These are phyloP conservation scores for Eucommia ulmoides DNA, from an alignment of 257 asterid genomes.

Conservation along the genomic window DNA sequence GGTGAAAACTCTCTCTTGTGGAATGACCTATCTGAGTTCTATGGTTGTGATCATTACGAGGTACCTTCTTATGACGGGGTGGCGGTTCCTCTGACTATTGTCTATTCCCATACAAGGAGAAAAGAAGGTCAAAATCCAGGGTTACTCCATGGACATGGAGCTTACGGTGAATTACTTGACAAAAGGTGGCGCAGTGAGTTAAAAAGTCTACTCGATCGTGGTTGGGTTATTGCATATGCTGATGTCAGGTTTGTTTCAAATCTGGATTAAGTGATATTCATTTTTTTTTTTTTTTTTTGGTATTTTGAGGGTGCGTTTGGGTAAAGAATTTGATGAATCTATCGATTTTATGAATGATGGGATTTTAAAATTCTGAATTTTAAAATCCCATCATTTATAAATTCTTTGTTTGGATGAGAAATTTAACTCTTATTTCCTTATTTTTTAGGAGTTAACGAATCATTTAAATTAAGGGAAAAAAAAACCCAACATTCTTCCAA, in stretches of 20 bases:
- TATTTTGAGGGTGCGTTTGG: too few relatives aligned
- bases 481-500: too few relatives aligned
- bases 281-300: too few relatives aligned
- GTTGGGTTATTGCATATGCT: constrained; percentile 94
- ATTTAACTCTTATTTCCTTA: too few relatives aligned
- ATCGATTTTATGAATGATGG: too few relatives aligned
- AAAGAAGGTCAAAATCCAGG: constrained; percentile 65
- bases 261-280: too few relatives aligned
- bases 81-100: constrained; percentile 62
- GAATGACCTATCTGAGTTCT: constrained; percentile 85
- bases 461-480: too few relatives aligned
- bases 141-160: constrained; percentile 91
- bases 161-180: constrained; percentile 86
- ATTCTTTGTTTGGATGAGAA: too few relatives aligned
- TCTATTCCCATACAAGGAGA: constrained; percentile 62
- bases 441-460: too few relatives aligned
- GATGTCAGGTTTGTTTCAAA: constrained; percentile 86
- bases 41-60: constrained; percentile 68
- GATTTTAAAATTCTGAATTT: too few relatives aligned
- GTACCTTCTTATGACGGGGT: constrained; percentile 72
- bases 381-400: too few relatives aligned
- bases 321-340: too few relatives aligned
- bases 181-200: constrained; percentile 68
- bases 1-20: constrained; percentile 34
- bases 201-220: constrained; percentile 93